Conservation (phyloP, 306 rosid species). For the Leucaena leucocephala region DNA sequence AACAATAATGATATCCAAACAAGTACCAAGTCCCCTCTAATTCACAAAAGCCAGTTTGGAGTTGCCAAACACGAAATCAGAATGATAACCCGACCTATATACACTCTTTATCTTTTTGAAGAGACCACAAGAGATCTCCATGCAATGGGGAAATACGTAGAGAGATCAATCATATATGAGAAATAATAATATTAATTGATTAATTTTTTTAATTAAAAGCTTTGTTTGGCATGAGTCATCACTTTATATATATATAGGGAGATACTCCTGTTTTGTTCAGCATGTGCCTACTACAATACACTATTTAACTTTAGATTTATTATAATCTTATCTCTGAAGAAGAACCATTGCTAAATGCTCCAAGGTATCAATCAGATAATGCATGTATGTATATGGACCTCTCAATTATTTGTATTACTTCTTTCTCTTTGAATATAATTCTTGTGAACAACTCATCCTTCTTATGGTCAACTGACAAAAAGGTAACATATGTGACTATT, state of each 20-base stretch:
- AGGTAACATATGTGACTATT: too few relatives aligned
- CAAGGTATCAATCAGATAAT: constrained; percentile 35
- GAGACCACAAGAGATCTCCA: constrained; percentile 35
- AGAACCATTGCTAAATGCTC: constrained; percentile 34
- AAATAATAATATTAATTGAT: background rate
- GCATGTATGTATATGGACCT: background rate
- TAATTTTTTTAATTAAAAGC: background rate
- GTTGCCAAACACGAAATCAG: background rate
- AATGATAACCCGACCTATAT: background rate
- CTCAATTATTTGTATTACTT: background rate
- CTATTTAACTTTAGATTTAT: constrained; percentile 26
- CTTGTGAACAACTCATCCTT: too few relatives aligned
- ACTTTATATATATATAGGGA: background rate
- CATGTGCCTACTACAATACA: background rate
- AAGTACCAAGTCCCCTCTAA: background rate
- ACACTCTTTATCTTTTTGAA: background rate
- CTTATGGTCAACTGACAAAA: too few relatives aligned
- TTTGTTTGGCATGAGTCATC: constrained; percentile 22
- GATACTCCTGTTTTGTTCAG: background rate
- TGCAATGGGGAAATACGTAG: constrained; percentile 12
- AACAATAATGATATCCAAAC: background rate
- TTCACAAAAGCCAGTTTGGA: background rate
- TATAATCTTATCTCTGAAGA: constrained; percentile 46
- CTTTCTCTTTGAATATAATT: constrained; percentile 34
- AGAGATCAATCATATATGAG: background rate